A percentile compares a stretch with the other conserved stretches of the same genome.
These are phyloP conservation scores for Pyrus bretschneideri DNA, from an alignment of 306 rosid species.

Conservation along the genomic window DNA sequence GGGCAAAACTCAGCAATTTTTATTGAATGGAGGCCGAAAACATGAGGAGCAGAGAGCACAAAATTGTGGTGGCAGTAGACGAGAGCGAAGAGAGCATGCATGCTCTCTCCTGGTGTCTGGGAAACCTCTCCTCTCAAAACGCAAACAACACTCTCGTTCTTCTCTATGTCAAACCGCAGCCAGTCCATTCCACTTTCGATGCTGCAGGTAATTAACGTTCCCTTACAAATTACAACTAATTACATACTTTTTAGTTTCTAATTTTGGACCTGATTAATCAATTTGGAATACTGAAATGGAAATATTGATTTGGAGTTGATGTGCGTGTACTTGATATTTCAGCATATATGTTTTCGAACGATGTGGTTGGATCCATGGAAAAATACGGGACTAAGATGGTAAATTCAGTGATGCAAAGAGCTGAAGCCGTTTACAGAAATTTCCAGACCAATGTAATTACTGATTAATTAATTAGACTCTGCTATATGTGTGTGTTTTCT, in stretches of 20 bases:
- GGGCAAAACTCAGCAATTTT: not conserved
- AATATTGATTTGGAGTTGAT: not conserved
- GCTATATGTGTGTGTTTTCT: not conserved
- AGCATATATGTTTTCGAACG: constrained; percentile 59
- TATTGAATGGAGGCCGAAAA: constrained; percentile 7
- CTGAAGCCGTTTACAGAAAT: constrained; percentile 47
- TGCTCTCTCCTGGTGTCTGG: constrained; percentile 70
- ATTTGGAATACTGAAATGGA: not conserved
- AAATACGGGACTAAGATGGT: constrained; percentile 43
- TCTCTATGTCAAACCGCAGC: constrained; percentile 71
- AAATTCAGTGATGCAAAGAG: constrained; percentile 65
- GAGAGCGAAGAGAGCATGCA: constrained; percentile 82
- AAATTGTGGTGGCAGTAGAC: constrained; percentile 72
- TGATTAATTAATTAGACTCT: not conserved
- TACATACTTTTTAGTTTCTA: no score
- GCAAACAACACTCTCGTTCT: constrained; percentile 35
- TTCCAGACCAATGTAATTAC: constrained; percentile 24
- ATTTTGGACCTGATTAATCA: not conserved
- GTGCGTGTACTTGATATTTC: not conserved
- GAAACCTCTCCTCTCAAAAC: constrained; percentile 38
- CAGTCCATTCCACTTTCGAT: constrained; percentile 45
- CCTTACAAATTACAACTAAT: not conserved
- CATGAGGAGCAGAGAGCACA: constrained; percentile 31
- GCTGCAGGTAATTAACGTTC: constrained; percentile 40
- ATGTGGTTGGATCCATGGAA: constrained; percentile 41